phyloP scores from a whole-genome alignment of 2,329 filamentous ascomycete species.

The Stagonosporopsis chrysanthemi region DNA sequence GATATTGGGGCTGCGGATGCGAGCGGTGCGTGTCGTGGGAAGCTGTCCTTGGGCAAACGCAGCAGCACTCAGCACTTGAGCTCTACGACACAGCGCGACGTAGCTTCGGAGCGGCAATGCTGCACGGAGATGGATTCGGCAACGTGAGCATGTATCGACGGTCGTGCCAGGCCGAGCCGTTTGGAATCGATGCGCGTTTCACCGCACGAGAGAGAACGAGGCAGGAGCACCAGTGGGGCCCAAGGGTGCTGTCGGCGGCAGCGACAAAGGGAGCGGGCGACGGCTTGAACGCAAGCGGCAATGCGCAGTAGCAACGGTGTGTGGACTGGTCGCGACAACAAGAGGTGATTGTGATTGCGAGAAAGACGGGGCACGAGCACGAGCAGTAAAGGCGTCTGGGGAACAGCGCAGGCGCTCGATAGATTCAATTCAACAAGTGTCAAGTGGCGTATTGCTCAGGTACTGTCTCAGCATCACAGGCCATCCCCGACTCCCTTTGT shows the following conservation, averaged over 20 bases:
- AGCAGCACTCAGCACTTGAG: slow-evolving; percentile 21
- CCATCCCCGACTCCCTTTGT: slow-evolving; percentile 3
- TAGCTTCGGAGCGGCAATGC: neutral
- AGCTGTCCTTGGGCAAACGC: neutral
- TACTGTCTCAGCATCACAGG: slow-evolving; percentile 13
- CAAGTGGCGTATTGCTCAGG: slow-evolving; percentile 15
- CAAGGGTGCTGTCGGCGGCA: slow-evolving; percentile 10
- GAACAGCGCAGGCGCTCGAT: slow-evolving; percentile 13
- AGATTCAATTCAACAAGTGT: slow-evolving; percentile 15
- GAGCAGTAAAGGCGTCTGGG: slow-evolving; percentile 6
- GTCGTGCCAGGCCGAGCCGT: slow-evolving; percentile 7
- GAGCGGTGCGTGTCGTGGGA: slow-evolving; percentile 2
- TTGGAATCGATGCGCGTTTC: slow-evolving; percentile 22
- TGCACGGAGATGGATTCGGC: slow-evolving; percentile 6
- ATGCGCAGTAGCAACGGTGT: slow-evolving; percentile 3
- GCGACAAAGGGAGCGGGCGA: slow-evolving; percentile 6
- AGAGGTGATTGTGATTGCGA: neutral
- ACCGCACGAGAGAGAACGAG: slow-evolving; percentile 13
- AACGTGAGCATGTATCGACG: slow-evolving; percentile 4
- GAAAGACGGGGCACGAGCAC: neutral
- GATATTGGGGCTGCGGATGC: slow-evolving; percentile 1
- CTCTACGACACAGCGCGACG: slow-evolving; percentile 17
- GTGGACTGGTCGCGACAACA: neutral
- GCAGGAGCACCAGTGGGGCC: slow-evolving; percentile 14
- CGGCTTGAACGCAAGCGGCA: neutral